Evolutionary conservation across 331 rosid genomes (phyloP).

Genomic region (Stylosanthes scabra): DNA sequence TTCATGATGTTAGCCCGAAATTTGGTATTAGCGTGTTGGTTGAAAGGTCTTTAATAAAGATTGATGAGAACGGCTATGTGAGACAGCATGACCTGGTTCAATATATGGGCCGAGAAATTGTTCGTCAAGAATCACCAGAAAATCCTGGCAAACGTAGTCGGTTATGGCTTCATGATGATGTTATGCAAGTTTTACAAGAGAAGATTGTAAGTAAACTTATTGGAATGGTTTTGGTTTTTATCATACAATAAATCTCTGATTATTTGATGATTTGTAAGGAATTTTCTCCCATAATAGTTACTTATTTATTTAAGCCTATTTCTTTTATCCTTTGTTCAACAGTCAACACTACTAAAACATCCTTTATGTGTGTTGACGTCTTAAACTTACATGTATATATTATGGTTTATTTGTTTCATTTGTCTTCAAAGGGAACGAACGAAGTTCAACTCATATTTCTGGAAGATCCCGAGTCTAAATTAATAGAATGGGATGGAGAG

Average conservation of each 20-base stretch:
- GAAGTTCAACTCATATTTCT: neutral
- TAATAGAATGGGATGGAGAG: neutral
- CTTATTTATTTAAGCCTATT: neutral
- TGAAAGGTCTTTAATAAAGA: conserved; percentile 35
- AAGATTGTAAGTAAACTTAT: neutral
- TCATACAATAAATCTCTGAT: neutral
- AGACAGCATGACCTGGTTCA: conserved; percentile 43
- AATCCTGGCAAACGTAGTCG: conserved; percentile 34
- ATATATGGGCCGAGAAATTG: conserved; percentile 44
- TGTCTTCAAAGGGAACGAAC: neutral
- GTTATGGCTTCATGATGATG: conserved; percentile 40
- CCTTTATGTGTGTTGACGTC: neutral
- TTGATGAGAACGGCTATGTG: neutral
- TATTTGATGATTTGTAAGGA: neutral
- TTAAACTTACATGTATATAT: neutral
- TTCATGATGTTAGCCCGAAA: neutral
- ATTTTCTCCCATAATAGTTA: neutral
- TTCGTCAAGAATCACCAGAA: neutral
- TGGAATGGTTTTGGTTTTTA: neutral
- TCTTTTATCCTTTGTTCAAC: neutral
- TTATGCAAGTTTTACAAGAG: conserved; percentile 11
- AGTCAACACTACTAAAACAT: no score
- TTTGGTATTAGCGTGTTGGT: neutral
- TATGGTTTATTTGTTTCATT: neutral
- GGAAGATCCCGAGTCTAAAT: no score